These are phyloP conservation scores for Dactylellina sp. DNA, from an alignment of 2,329 filamentous ascomycete species.

Conservation along the genomic window DNA sequence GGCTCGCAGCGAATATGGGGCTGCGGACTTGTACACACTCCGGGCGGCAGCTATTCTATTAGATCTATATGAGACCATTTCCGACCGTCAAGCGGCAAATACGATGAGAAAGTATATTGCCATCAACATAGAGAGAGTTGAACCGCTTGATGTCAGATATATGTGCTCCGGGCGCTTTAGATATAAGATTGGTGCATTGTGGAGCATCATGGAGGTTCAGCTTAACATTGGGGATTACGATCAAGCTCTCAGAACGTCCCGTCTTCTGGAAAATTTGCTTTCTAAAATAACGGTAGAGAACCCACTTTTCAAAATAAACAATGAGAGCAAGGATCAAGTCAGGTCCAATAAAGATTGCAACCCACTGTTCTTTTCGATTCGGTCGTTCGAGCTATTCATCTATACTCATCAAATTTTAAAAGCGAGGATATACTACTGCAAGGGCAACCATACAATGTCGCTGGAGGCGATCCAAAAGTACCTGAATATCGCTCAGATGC, in stretches of 20 bases:
- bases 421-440: slow-evolving; percentile 3
- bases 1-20: no score
- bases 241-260: not conserved
- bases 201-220: slow-evolving; percentile 3
- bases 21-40: no score
- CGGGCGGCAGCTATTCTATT: not conserved
- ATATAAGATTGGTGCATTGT: not conserved
- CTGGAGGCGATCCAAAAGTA: slow-evolving; percentile 6
- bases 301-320: not conserved
- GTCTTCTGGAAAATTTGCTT: not conserved
- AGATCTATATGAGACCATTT: not conserved
- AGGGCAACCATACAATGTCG: not conserved
- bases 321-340: not conserved
- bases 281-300: not conserved
- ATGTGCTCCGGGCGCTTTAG: not conserved
- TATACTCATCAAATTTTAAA: not conserved
- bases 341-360: no score
- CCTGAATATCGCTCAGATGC: no score
- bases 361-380: no score
- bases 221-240: not conserved
- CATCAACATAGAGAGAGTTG: not conserved
- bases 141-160: not conserved
- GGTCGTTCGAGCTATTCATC: no score
- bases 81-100: not conserved
- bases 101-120: not conserved